These are phyloP conservation scores for Podila verticillata DNA, from an alignment of 192 early-diverging fungal genomes.

Conservation along the genomic window DNA sequence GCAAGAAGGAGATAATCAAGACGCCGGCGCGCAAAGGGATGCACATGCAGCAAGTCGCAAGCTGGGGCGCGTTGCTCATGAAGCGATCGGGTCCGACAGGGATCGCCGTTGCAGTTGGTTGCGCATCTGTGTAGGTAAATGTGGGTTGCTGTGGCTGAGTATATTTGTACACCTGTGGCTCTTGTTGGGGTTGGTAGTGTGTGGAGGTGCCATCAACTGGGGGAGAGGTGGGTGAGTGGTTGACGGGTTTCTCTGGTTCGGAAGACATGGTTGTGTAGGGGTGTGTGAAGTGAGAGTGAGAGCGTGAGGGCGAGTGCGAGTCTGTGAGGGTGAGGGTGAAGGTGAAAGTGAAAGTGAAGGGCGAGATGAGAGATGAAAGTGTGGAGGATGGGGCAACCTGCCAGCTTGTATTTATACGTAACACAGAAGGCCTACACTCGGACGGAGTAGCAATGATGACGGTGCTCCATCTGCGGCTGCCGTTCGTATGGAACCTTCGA, in stretches of 20 bases:
- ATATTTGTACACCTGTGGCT: slow-evolving; percentile 5
- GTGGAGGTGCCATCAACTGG: background rate
- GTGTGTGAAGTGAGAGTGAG: background rate
- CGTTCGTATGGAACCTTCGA: too few species aligned
- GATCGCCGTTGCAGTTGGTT: background rate
- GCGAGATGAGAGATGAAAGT: too few species aligned
- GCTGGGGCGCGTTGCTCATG: background rate
- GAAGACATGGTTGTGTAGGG: slow-evolving; percentile 7
- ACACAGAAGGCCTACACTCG: too few species aligned
- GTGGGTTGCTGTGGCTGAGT: background rate
- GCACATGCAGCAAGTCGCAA: background rate
- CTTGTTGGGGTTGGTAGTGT: slow-evolving; percentile 7
- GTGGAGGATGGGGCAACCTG: too few species aligned
- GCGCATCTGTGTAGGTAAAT: too few species aligned
- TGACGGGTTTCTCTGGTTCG: slow-evolving; percentile 20
- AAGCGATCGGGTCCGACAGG: background rate
- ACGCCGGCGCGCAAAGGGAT: background rate
- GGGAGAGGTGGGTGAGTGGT: slow-evolving; percentile 6
- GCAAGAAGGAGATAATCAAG: background rate
- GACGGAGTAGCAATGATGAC: too few species aligned
- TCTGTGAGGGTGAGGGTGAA: background rate
- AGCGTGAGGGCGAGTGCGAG: too few species aligned
- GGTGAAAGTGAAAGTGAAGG: too few species aligned
- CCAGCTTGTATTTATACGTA: too few species aligned
- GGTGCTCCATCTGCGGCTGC: too few species aligned